Evolutionary conservation across 768 basidiomycete genomes (phyloP), one percentile per base, ranked within the genome.

Genomic region (Mycena kentingensis): DNA sequence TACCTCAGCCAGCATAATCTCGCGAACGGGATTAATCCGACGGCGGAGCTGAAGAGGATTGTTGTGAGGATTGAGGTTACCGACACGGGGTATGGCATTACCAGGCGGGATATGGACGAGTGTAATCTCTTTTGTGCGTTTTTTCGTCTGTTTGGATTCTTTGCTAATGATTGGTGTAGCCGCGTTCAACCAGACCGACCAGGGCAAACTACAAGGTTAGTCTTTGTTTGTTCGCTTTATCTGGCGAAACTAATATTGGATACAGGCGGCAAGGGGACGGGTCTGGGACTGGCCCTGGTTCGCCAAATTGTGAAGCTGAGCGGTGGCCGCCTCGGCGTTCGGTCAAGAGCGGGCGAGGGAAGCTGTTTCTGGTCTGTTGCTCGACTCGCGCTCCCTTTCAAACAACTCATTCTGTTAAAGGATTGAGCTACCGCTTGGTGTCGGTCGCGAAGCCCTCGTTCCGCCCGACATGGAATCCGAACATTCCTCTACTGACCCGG

Each of bases 41-140:
- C 64, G 5, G 57, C 72, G 0, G 71, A 75, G 2, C 55, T 79
- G 50, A 86, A 89, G 56, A 72, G 73, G 65, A 87, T 90, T 52
- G 85, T 90, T 46, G 88, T 94, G n/a, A 77, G 92, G 51, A 87
- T 93, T 25, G 91, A 93, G 65, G 81, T 94, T 3, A 78, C 80
- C 4, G 91, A 93, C 69, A 92, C 90, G 0, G 87, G 80, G 19
- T 74, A 67, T 63, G 79, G 79, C 4, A 79, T 81, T 46, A 73
- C 72, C 52, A 65, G 67, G 5, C 60, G 66, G 32, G 91, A 93
- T 65, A 84, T 93, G 70, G 74, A 77, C 1, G 81, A 87, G 58
- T 77, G 79, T 48, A 88, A 87, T 61, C 70, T 88, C 16, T 89
- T 89, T 62, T 84, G 87, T 86, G 61, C 65, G 84, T 72, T 32